Percentiles rank a stretch among this genome's conserved stretches.
Conservation (phyloP, 2,329 filamentous ascomycete genomes). For the Stagonosporopsis vannaccii region DNA sequence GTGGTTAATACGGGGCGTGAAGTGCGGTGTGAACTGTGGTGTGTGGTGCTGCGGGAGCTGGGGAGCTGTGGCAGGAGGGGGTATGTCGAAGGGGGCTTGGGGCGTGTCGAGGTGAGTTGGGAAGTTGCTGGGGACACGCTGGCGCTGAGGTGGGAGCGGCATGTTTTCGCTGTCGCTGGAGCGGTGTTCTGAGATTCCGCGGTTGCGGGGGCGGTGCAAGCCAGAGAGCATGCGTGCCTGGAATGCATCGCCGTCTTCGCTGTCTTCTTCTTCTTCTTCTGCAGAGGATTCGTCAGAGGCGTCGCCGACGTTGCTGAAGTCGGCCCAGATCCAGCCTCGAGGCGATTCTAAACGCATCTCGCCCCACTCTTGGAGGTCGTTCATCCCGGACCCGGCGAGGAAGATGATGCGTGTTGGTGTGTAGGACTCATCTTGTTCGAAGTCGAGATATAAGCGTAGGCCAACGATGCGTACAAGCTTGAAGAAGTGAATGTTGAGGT, state of each 20-base stretch:
- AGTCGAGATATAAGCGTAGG: constrained; percentile 87
- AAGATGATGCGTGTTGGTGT: constrained; percentile 93
- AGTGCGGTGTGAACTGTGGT: constrained; percentile 8
- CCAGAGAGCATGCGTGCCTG: constrained; percentile 10
- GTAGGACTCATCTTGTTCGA: constrained; percentile 92
- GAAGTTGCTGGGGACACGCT: constrained; percentile 17
- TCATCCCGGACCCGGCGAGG: constrained; percentile 86
- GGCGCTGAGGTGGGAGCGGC: constrained; percentile 13
- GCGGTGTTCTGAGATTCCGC: constrained; percentile 14
- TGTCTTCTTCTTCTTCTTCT: constrained; percentile 28
- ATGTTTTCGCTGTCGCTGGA: constrained; percentile 14
- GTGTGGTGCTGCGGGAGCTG: constrained; percentile 3
- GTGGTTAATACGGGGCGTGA: constrained; percentile 1
- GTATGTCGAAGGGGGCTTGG: constrained; percentile 6
- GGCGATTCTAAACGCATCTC: constrained; percentile 80
- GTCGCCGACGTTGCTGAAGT: constrained; percentile 68
- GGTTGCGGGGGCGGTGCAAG: constrained; percentile 11
- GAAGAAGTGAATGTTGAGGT: constrained; percentile 84
- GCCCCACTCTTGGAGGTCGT: constrained; percentile 88
- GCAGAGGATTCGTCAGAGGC: constrained; percentile 30
- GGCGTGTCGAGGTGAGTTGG: constrained; percentile 7
- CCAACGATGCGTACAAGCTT: constrained; percentile 80
- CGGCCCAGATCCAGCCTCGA: constrained; percentile 89
- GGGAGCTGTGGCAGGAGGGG: neutral
- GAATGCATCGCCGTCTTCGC: constrained; percentile 27